Evolutionary conservation across 2,329 filamentous ascomycete genomes (phyloP), one percentile per base, ranked within the genome.

Genomic region (Curvularia lunata): DNA sequence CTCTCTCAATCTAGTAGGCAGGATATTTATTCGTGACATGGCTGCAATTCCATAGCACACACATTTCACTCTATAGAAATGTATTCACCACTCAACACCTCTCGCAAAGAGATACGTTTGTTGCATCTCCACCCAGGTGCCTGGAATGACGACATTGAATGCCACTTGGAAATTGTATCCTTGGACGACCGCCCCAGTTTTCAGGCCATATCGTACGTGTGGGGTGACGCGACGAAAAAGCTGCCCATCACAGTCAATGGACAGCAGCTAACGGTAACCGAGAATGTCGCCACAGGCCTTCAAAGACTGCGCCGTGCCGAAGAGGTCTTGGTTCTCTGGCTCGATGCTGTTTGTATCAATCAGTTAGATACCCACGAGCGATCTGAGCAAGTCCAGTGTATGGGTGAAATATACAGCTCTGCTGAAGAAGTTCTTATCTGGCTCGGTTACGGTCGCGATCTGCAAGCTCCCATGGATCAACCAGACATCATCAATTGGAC

Each of bases 281-380:
- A 23, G 10, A 56, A 56, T 5, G 32, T 59, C 2, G 12, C 18
- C 9, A 50, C 52, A 10, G 32, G 32, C 21, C 47, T 58, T 4
- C 47, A 32, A 7, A 27, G 27, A 38, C 28, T 55, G 4, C 51
- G 52, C n/a, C 21, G 7, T 9, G 13, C 19, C 13, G 21, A 48
- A 12, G 19, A 46, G 4, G 5, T n/a, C 0, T 28, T 49, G 12
- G 12, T 48, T 5, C 19, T 60, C 1, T 66, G 49, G 51, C 45
- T 48, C 0, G 63, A 66, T 32, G 62, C 59, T 32, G 34, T 56
- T 1, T 66, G 62, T 27, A 61, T 68, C 34, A 61, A 68, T 27
- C 63, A 67, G 23, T 46, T 43, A 0, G 47, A 65, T 37, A n/a
- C 25, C 5, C 21, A 42, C 3, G 62, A 66, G 46, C 18, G 45